These are phyloP conservation scores for Debaryomycetaceae sp. DNA, from an alignment of 1,139 yeast genomes.

Conservation along the genomic window DNA sequence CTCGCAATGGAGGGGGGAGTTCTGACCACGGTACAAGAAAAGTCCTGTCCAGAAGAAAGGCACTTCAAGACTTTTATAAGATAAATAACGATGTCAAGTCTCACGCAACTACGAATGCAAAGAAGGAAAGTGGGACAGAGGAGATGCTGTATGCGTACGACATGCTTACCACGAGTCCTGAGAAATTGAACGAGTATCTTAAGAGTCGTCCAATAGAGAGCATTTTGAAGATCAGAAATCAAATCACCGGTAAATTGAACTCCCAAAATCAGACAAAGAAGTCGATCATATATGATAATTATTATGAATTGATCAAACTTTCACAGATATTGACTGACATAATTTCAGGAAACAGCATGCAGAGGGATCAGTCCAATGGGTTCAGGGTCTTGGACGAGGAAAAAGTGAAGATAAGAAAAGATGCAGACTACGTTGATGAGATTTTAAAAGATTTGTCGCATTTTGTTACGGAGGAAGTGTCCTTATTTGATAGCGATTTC, in stretches of 20 bases:
- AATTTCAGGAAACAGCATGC: constrained; percentile 15
- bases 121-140: constrained; percentile 1
- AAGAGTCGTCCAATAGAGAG: constrained; percentile 29
- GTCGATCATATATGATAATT: constrained; percentile 46
- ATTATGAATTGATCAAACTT: constrained; percentile 43
- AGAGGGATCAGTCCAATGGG: constrained; percentile 2
- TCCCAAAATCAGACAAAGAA: constrained; percentile 43
- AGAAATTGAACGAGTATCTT: constrained; percentile 31
- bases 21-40: constrained; percentile 17
- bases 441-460: constrained; percentile 24
- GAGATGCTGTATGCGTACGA: constrained; percentile 7
- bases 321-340: constrained; percentile 34
- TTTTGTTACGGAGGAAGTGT: constrained; percentile 22
- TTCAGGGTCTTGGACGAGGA: constrained; percentile 5
- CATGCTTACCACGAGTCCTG: constrained; percentile 15
- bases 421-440: constrained; percentile 21
- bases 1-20: not conserved
- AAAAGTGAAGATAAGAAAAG: not conserved
- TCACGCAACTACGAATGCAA: not conserved
- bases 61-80: constrained; percentile 43
- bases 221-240: constrained; percentile 34
- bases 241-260: constrained; percentile 28
- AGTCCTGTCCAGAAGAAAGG: constrained; percentile 40
- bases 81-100: constrained; percentile 2
- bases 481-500: constrained; percentile 27